phyloP scores from a whole-genome alignment of 306 rosid species.

The Aeschynomene evenia region DNA sequence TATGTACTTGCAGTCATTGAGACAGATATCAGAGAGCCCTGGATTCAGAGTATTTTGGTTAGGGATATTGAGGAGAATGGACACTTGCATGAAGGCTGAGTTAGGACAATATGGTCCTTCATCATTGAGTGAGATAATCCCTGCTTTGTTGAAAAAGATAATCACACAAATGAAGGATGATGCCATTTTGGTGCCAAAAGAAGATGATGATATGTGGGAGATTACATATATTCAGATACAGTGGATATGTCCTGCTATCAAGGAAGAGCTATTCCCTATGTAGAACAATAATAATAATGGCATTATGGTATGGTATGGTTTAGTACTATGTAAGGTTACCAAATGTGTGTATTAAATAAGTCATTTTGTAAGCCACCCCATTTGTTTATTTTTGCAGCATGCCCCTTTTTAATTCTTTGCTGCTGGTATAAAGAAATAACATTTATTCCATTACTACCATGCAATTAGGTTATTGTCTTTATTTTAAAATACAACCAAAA shows the following conservation, averaged over 20 bases:
- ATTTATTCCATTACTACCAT: not conserved
- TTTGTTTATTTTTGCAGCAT: not conserved
- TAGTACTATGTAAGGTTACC: not conserved
- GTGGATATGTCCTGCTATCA: conserved; percentile 82
- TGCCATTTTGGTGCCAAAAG: conserved; percentile 52
- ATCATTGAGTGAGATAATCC: conserved; percentile 51
- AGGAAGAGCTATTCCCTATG: conserved; percentile 77
- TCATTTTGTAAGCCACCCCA: not conserved
- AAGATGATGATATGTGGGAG: conserved; percentile 86
- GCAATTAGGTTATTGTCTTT: no score
- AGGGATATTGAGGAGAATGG: conserved; percentile 91
- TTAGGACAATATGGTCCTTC: conserved; percentile 70
- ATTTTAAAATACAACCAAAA: no score
- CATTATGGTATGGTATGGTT: not conserved
- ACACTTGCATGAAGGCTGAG: conserved; percentile 86
- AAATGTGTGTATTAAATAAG: not conserved
- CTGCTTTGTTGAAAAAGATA: conserved; percentile 66
- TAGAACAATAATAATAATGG: conserved; percentile 1
- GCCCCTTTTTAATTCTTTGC: not conserved
- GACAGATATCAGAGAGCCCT: conserved; percentile 49
- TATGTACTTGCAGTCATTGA: conserved; percentile 67
- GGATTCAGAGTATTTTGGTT: conserved; percentile 80
- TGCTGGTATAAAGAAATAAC: conserved; percentile 9
- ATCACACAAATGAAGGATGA: conserved; percentile 69
- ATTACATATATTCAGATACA: conserved; percentile 78